Evolutionary conservation across 495 filamentous ascomycete species (phyloP), one percentile per base, ranked within the genome.

Genomic region (Filosporella fistucella): DNA sequence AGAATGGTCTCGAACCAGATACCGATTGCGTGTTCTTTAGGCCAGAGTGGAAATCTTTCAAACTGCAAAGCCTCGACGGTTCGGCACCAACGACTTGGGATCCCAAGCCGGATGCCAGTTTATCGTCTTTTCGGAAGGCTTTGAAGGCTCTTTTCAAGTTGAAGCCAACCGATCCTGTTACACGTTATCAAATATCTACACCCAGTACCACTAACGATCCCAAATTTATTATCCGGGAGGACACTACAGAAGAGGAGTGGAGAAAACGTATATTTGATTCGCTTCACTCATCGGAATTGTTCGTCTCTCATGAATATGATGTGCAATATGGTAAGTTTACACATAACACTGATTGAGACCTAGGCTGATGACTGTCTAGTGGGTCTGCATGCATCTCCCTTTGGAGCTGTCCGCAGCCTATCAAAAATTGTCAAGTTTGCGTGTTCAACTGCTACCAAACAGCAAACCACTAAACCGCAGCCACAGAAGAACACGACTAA

Each of bases 21-120:
- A 40, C 29, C 8, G 29, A 43, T 18, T 50, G 47, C 24, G 18
- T 42, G 5, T 50, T 42, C 35, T 52, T 45, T 20, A 39, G 46
- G 20, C 46, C 46, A 13, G 45, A 49, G 26, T 50, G 22, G 32
- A 18, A 17, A 39, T 1, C 22, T 45, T 30, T 11, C 10, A 11
- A 33, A 43, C 21, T 17, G 3, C 9, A 35, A 48, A 39, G n/a
- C n/a, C 18, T 28, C 12, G 41, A 30, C 12, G 18, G 7, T 13
- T 12, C 41, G 4, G 9, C 14, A 9, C 4, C 7, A 10, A n/a
- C 23, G 17, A 33, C 26, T 3, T 45, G 42, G 42, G 26, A 33
- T 9, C 17, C 25, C 11, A 11, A n/a, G 16, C 17, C 42, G 22
- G 10, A 38, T 6, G 23, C 4, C 3, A 38, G 17, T 5, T 21